Base-by-base conservation (phyloP, 2,329 filamentous ascomycete species). In the Ceratocystis cacaofunesta region DNA sequence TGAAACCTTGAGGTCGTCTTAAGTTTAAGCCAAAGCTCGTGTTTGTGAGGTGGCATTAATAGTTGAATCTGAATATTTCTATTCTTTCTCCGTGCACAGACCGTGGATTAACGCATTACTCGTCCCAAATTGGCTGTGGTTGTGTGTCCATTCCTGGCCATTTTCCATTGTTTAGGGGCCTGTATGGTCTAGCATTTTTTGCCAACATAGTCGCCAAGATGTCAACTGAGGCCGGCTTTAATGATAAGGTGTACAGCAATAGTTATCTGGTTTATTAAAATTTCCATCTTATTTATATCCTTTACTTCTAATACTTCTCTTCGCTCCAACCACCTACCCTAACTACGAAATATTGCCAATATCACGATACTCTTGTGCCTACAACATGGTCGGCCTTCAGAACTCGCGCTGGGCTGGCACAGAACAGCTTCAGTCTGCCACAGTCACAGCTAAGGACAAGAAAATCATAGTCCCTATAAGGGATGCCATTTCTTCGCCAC, bases 341-440 rank as follows among this genome's bases (percentile, higher is more conserved):
- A 41, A 15, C 4, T 15, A 41, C 36, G 12, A 15, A 41, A 41
- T 41, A 52, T 15, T 15, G 15, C 22, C 10, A 28, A 28, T 15
- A 52, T 12, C 48, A 52, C 48, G 25, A 25, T 10, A 52, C 5
- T 25, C 15, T 10, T 2, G 48, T 15, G 48, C 25, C 12, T 15
- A 17, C 22, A 17, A 25, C 46, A 67, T 68, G 65, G 43, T 19
- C 15, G 64, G 62, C n/a, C 65, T 68, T 60, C 60, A 48, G 19
- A 62, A 52, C 43, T 64, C 58, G 12, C 61, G 44, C 15, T 68
- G 61, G 58, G 62, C 62, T 28, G 19, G 43, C 30, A 36, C 58
- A 3, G 36, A 50, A 10, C 57, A 46, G 12, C 10, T 62, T 28
- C 46, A 52, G n/a, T 22, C 32, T 44, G 32, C 41, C 22, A 66